Conservation (phyloP, 2,329 filamentous ascomycete species). For the Colletotrichum sp. region DNA sequence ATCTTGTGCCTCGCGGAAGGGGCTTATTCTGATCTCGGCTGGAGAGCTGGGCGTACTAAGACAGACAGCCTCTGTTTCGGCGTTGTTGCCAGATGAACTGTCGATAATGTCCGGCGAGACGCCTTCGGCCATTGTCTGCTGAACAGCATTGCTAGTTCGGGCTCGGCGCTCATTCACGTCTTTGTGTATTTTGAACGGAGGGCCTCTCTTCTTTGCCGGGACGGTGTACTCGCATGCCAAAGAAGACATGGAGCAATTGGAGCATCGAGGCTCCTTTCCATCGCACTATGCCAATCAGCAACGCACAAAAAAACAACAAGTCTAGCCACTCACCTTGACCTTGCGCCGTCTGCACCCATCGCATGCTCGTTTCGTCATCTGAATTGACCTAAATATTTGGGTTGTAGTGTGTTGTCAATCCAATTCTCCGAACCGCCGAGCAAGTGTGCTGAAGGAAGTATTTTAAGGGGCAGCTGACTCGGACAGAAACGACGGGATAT, state of each 20-base stretch:
- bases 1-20: not conserved
- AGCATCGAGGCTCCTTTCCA: not conserved
- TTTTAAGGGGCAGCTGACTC: not conserved
- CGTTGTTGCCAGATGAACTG: not conserved
- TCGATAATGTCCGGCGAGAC: not conserved
- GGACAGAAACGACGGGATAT: not conserved
- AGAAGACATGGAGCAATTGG: not conserved
- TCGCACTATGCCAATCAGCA: not conserved
- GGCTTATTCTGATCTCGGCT: not conserved
- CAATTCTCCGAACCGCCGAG: slow-evolving; percentile 4
- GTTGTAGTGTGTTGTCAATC: not conserved
- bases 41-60: fast-evolving
- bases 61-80: fast-evolving
- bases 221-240: not conserved
- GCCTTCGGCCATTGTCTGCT: not conserved
- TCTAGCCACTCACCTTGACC: slow-evolving; percentile 1
- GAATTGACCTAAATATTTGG: fast-evolving
- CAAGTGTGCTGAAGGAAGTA: not conserved
- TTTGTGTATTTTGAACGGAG: not conserved
- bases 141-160: not conserved
- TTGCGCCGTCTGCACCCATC: slow-evolving; percentile 16
- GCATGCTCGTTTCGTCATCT: slow-evolving; percentile 6
- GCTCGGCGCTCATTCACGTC: not conserved
- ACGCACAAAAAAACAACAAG: not conserved
- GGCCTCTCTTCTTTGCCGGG: not conserved